Evolutionary conservation across 208 protist genomes (phyloP), one percentile per base, ranked within the genome.

Genomic region (Wallacemonas collosoma): DNA sequence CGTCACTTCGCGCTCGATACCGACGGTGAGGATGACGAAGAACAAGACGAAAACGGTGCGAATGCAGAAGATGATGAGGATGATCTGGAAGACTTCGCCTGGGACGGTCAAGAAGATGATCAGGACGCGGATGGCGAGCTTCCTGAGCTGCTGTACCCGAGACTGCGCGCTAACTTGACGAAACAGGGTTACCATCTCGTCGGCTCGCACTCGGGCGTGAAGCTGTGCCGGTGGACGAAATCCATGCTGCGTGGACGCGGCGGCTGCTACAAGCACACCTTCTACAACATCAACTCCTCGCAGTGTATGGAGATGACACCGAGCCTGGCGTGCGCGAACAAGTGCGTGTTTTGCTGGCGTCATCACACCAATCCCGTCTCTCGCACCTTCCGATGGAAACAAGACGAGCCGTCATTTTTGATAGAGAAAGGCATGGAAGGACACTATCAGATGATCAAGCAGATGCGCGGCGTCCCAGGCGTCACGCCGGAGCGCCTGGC

Each of bases 251-350:
- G 98, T 15, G 98, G 98, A 11, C 84, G 97, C 17, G 98, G 98
- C 26, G 97, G 97, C 14, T 99, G 97, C 83, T 99, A 99, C 86
- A 99, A 99, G 86, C 95, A 99, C 82, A 98, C 97, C 51, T 99
- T 99, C 74, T 99, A 99, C 82, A 96, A 98, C 77, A 99, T 99
- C 80, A 86, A 80, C 53, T 95, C 83, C 7, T 96, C 97, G 50
- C 90, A 97, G 73, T 99, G 98, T 80, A 99, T 99, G 98, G 98
- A 99, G 82, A 97, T 97, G 82, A 99, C 98, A 8, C 98, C 98
- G 54, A 95, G 85, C 53, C 72, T 99, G 48, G 98, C 98, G 39
- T 98, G 97, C 65, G 95, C 95, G n/a, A 98, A 98, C 75, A 98
- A 98, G 75, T 99, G 97, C 79, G 89, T 99, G 39, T 99, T 99